Percentiles rank a stretch among this genome's conserved stretches.
Conservation (phyloP, 768 basidiomycete genomes). For the Boletus rubroflammeus region DNA sequence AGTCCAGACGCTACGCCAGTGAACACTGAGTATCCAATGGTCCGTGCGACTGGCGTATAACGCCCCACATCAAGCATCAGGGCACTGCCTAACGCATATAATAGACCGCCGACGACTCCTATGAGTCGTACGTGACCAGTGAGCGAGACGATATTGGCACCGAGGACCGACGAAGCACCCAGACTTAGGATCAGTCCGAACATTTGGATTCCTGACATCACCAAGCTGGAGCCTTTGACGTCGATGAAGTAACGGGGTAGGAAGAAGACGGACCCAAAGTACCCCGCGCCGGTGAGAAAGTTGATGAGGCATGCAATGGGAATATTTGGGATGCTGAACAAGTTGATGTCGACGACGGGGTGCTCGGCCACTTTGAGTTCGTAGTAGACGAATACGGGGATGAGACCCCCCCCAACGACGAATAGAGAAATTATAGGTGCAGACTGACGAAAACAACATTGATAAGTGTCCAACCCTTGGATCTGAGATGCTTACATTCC, state of each 20-base stretch:
- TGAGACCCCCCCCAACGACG: constrained; percentile 28
- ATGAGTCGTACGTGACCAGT: constrained; percentile 32
- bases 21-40: constrained; percentile 32
- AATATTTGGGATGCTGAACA: constrained; percentile 34
- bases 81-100: constrained; percentile 33
- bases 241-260: constrained; percentile 40
- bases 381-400: constrained; percentile 34
- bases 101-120: constrained; percentile 28
- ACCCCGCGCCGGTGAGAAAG: constrained; percentile 37
- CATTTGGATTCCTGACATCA: constrained; percentile 36
- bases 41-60: constrained; percentile 24
- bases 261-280: constrained; percentile 37
- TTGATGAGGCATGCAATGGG: constrained; percentile 36
- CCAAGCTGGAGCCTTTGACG: constrained; percentile 31
- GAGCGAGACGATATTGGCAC: constrained; percentile 32
- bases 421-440: constrained; percentile 28
- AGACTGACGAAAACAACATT: constrained; percentile 20
- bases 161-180: constrained; percentile 34
- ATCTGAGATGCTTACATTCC: constrained; percentile 25
- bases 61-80: constrained; percentile 33
- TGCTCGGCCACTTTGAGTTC: constrained; percentile 32
- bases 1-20: constrained; percentile 32
- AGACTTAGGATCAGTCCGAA: constrained; percentile 33
- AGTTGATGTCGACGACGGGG: constrained; percentile 33
- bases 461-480: not conserved